Percentiles rank a stretch among this genome's conserved stretches.
These are phyloP conservation scores for Aeschynomene evenia DNA, from an alignment of 306 rosid genomes.

Conservation along the genomic window DNA sequence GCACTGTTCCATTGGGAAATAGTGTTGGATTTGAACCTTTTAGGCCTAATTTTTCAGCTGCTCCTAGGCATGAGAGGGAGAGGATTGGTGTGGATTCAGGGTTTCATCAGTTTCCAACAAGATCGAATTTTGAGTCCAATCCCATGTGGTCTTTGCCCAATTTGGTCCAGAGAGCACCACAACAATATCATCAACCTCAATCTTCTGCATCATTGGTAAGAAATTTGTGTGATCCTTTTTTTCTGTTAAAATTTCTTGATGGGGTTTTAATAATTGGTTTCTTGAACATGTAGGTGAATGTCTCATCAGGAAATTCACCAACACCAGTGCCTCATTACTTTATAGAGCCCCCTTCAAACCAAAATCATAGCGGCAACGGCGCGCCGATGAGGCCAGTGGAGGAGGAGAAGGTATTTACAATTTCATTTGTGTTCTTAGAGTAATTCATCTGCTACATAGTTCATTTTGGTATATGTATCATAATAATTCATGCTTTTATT, in stretches of 20 bases:
- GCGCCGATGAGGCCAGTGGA: slow-evolving; percentile 40
- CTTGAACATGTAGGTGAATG: slow-evolving; percentile 56
- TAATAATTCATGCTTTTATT: no score
- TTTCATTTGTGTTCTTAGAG: slow-evolving; percentile 6
- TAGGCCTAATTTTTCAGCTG: slow-evolving; percentile 22
- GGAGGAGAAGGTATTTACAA: slow-evolving; percentile 60
- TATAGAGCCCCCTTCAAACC: slow-evolving; percentile 99
- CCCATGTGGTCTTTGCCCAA: slow-evolving; percentile 41
- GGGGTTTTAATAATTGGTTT: slow-evolving; percentile 28
- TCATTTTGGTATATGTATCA: no score
- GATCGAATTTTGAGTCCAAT: slow-evolving; percentile 45
- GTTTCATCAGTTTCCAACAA: slow-evolving; percentile 46
- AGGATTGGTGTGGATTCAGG: slow-evolving; percentile 38
- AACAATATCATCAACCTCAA: slow-evolving; percentile 38
- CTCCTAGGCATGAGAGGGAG: slow-evolving; percentile 43
- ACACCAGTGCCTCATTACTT: slow-evolving; percentile 43
- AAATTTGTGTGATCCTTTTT: not conserved
- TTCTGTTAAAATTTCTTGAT: not conserved
- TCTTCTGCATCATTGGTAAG: slow-evolving; percentile 54
- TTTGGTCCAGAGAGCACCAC: slow-evolving; percentile 46
- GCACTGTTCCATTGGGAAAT: slow-evolving; percentile 36
- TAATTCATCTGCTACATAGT: not conserved
- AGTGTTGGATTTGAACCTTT: slow-evolving; percentile 39
- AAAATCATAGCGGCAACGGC: slow-evolving; percentile 50
- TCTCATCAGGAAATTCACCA: slow-evolving; percentile 46